Percentiles rank a stretch among this genome's conserved stretches.
Conservation (phyloP, 176 grass and related monocot species). For the Hyparrhenia diplandra region DNA sequence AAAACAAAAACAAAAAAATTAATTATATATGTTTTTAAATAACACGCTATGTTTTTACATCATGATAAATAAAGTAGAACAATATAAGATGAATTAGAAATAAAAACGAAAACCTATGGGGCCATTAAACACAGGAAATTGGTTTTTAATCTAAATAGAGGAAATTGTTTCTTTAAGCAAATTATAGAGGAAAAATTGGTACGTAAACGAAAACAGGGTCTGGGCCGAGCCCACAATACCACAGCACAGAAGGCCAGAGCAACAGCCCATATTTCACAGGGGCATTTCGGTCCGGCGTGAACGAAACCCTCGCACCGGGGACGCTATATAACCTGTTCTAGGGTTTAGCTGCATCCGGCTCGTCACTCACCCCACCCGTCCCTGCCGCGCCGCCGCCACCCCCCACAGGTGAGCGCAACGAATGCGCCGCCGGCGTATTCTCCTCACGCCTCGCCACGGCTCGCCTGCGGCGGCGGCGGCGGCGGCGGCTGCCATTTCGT, state of each 20-base stretch:
- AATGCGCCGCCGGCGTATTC: neutral
- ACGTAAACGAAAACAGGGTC: neutral
- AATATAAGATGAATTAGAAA: too few species aligned
- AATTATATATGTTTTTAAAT: too few species aligned
- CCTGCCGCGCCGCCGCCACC: constrained; percentile 9
- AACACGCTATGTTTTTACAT: too few species aligned
- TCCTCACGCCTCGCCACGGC: too few species aligned
- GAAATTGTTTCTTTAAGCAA: too few species aligned
- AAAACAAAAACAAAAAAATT: too few species aligned
- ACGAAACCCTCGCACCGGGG: constrained; percentile 20
- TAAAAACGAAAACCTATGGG: too few species aligned
- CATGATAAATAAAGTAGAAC: too few species aligned
- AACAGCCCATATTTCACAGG: neutral
- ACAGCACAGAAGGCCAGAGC: neutral
- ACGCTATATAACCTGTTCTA: constrained; percentile 26
- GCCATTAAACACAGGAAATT: too few species aligned
- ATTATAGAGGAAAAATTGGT: neutral
- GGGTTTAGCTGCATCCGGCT: constrained; percentile 32
- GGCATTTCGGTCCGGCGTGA: constrained; percentile 32
- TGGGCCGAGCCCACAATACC: neutral
- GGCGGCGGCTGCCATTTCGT: neutral
- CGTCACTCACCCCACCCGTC: neutral
- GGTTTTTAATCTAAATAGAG: too few species aligned
- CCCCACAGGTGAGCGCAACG: neutral
- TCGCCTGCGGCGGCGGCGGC: too few species aligned